phyloP scores from a whole-genome alignment of 352 stramenopile species.

The Elongisporangium anandrum region DNA sequence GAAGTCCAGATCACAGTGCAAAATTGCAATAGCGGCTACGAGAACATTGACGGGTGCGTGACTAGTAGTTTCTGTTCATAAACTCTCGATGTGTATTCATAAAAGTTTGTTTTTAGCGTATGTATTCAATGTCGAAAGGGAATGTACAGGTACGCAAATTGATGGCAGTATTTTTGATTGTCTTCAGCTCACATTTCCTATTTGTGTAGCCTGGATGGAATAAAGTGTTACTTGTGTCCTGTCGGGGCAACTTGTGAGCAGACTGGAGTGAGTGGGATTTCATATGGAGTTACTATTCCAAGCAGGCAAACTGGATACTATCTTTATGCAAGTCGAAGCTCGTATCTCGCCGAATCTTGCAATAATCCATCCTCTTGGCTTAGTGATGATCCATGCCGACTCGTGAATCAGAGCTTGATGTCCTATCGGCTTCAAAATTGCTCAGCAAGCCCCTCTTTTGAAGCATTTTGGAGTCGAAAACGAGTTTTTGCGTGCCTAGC shows the following conservation, averaged over 20 bases:
- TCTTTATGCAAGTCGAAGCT: constrained; percentile 29
- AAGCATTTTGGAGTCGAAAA: constrained; percentile 51
- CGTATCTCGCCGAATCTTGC: constrained; percentile 35
- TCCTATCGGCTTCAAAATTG: constrained; percentile 42
- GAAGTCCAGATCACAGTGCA: constrained; percentile 41
- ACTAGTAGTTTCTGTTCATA: too few species aligned
- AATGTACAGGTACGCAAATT: constrained; percentile 58
- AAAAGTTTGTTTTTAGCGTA: constrained; percentile 18
- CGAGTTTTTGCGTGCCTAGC: constrained; percentile 62
- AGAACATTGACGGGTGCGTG: constrained; percentile 57
- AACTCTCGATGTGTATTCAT: too few species aligned
- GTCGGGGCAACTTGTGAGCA: constrained; percentile 42
- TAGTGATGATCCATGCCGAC: constrained; percentile 42
- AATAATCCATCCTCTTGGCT: constrained; percentile 31
- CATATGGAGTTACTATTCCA: constrained; percentile 38
- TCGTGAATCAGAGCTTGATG: constrained; percentile 20
- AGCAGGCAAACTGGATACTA: constrained; percentile 41
- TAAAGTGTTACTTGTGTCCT: constrained; percentile 59
- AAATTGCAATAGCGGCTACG: constrained; percentile 50
- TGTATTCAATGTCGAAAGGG: constrained; percentile 59
- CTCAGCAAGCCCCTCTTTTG: constrained; percentile 6
- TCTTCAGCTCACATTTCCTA: constrained; percentile 1
- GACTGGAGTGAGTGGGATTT: constrained; percentile 19
- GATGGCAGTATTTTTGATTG: not conserved
- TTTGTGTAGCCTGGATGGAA: constrained; percentile 46